Evolutionary conservation across 345 rosid genomes (phyloP).

Genomic region (Gossypium anomalum): DNA sequence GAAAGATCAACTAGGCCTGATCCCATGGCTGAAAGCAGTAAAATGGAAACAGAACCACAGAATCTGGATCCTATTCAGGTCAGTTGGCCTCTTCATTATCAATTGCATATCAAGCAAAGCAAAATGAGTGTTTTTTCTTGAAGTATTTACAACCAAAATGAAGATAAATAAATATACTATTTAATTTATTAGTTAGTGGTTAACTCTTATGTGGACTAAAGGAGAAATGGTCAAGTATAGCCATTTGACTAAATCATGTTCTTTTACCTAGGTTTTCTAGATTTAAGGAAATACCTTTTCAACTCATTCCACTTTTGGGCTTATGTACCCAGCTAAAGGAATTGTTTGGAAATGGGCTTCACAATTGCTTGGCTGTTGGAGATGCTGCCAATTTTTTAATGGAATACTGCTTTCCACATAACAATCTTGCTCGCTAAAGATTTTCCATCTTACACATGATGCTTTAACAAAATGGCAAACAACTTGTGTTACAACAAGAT

Average conservation of each 20-base stretch:
- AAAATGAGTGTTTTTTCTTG: not conserved
- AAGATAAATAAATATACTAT: not conserved
- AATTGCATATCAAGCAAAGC: constrained; percentile 5
- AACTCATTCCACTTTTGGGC: not conserved
- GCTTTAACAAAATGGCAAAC: not conserved
- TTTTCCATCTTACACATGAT: constrained; percentile 1
- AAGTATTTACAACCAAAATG: not conserved
- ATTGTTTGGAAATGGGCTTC: not conserved
- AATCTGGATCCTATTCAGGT: constrained; percentile 71
- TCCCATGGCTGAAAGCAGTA: constrained; percentile 27
- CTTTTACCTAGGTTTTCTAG: not conserved
- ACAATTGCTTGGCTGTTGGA: not conserved
- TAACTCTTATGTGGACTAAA: not conserved
- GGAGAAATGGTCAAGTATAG: not conserved
- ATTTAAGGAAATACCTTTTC: not conserved
- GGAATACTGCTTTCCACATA: not conserved
- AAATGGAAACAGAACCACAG: constrained; percentile 27
- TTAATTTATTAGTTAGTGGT: not conserved
- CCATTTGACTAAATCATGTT: not conserved
- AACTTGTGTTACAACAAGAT: not conserved
- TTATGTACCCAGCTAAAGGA: not conserved
- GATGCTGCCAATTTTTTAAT: not conserved
- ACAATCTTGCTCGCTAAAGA: not conserved
- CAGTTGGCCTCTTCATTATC: constrained; percentile 23
- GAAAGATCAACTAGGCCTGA: constrained; percentile 32